phyloP scores from a whole-genome alignment of 352 stramenopile species.

The Aphanomyces euteiches region DNA sequence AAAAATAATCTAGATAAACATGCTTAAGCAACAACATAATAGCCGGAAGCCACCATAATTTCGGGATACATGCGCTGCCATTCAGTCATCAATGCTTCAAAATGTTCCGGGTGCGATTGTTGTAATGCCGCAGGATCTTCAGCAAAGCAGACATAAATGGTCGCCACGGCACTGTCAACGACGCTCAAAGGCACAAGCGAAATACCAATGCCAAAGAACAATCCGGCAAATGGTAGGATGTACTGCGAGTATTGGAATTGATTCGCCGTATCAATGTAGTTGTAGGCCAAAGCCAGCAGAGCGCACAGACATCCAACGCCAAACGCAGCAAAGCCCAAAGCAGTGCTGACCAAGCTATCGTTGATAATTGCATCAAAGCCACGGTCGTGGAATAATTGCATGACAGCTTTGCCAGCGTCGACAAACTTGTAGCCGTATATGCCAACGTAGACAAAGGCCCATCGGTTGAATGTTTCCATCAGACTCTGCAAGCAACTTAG shows the following conservation, averaged over 20 bases:
- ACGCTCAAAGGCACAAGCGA: constrained; percentile 88
- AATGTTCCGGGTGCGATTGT: constrained; percentile 72
- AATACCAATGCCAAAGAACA: constrained; percentile 86
- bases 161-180: constrained; percentile 92
- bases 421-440: constrained; percentile 94
- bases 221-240: constrained; percentile 69
- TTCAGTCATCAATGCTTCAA: constrained; percentile 74
- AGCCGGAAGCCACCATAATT: constrained; percentile 84
- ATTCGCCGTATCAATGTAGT: constrained; percentile 29
- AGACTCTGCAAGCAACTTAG: constrained; percentile 76
- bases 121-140: constrained; percentile 85
- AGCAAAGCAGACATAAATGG: constrained; percentile 96
- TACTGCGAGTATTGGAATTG: constrained; percentile 16
- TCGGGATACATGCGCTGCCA: constrained; percentile 88
- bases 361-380: constrained; percentile 96
- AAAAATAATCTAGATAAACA: constrained; percentile 1
- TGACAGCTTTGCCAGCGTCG: constrained; percentile 89
- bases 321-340: constrained; percentile 87
- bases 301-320: constrained; percentile 53
- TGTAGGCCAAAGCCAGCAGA: constrained; percentile 27
- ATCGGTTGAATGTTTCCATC: constrained; percentile 92
- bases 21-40: constrained; percentile 57
- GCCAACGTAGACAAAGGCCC: constrained; percentile 93
- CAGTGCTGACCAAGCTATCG: constrained; percentile 91
- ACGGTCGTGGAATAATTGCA: constrained; percentile 89